Evolutionary conservation across 2,329 filamentous ascomycete genomes (phyloP), one percentile per base, ranked within the genome.

Genomic region (Lasiodiplodia gonubiensis): DNA sequence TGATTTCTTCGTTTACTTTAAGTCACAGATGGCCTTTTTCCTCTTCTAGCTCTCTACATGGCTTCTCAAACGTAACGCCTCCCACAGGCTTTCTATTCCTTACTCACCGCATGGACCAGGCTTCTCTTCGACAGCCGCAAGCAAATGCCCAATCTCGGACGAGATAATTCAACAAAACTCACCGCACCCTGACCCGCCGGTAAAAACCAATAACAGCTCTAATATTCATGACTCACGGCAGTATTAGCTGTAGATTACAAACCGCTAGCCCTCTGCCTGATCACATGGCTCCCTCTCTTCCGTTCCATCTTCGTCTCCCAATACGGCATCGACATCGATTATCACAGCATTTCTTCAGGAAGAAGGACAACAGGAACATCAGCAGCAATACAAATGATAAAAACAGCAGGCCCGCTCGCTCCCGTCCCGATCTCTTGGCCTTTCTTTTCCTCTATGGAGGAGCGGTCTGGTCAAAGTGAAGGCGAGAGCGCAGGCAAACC

Each of bases 401-500:
- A 46, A 46, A 46, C n/a, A n/a, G 42, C 42, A 21, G 21, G 18
- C n/a, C 18, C 42, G 18, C 42, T 46, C 42, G 42, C n/a, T 11
- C 21, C 18, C 3, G 42, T n/a, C 8, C 21, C 10, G 16, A 52
- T 27, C 21, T 27, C 14, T 12, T 12, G 23, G 8, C 49, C 5
- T 27, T 52, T 52, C 21, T 25, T 51, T 14, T 25, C 23, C 23
- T 52, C 23, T 8, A 14, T 16, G 53, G 18, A 23, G 7, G 53
- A 12, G 30, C 3, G 33, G 18, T 7, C 23, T 18, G 5, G 16
- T 27, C 30, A 7, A 12, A 25, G 11, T 8, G 71, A 68, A 53
- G 63, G 57, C 46, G 59, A 46, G 60, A 65, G 42, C 14, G 42
- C 23, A 16, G 63, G 65, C 49, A 70, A 71, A 55, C 52, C 70